Evolutionary conservation across 192 early-diverging fungal genomes (phyloP).

Genomic region (Mortierella antarctica): DNA sequence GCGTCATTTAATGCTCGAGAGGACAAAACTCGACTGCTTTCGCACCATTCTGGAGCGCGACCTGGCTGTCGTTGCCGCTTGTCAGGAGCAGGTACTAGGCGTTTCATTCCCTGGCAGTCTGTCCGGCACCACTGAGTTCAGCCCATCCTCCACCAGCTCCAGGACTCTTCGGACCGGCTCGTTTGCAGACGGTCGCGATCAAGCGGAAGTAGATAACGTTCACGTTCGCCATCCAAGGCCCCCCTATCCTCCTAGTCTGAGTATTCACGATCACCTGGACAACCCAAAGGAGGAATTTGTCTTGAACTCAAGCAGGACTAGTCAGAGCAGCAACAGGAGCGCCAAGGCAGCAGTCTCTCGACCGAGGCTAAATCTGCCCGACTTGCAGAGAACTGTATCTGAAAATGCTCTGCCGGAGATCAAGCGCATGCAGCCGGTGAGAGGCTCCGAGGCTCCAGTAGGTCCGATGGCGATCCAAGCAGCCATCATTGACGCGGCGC

Average conservation of each 20-base stretch:
- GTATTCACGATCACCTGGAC: constrained; percentile 24
- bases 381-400: constrained; percentile 21
- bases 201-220: neutral
- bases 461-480: constrained; percentile 39
- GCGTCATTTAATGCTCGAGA: constrained; percentile 65
- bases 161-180: neutral
- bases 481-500: constrained; percentile 40
- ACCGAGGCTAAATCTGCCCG: constrained; percentile 15
- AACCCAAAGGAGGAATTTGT: constrained; percentile 34
- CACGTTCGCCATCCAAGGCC: neutral
- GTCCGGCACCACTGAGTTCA: constrained; percentile 20
- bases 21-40: constrained; percentile 77
- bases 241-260: neutral
- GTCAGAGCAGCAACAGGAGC: constrained; percentile 30
- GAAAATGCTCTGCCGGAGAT: constrained; percentile 18
- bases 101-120: neutral
- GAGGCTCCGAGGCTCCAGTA: constrained; percentile 14
- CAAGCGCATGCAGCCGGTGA: neutral
- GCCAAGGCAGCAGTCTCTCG: neutral
- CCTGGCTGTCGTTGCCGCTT: constrained; percentile 22
- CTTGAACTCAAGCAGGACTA: constrained; percentile 27
- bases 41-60: constrained; percentile 73
- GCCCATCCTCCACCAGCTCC: constrained; percentile 4
- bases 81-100: too few species aligned
- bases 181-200: neutral